Base-by-base conservation (phyloP, 2,329 filamentous ascomycete genomes). In the Penicillium sp. region DNA sequence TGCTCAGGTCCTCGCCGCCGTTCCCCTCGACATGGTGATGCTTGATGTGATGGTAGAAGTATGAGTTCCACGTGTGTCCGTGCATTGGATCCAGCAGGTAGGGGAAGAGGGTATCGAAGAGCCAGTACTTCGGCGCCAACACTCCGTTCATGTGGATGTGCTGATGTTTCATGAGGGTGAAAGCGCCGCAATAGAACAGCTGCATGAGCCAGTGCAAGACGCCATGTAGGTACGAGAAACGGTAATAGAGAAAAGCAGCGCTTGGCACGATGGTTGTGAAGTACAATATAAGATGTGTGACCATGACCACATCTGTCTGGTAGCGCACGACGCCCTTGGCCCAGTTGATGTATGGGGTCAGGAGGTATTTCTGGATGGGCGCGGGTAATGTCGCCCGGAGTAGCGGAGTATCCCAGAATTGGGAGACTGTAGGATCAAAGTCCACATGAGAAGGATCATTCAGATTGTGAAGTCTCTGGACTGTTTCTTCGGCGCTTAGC, bases 21-120 rank as follows among this genome's bases (percentile, higher is more conserved):
- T 92, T 92, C 54, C 82, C 85, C 70, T 91, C 88, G 47, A 91
- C 83, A 57, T 92, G 88, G 64, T 92, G 88, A 63, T 90, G 87
- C 74, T 92, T 92, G 64, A 91, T 86, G 62, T 92, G 88, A 64
- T 92, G 88, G 64, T 89, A 91, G 66, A 80, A 92, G 71, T 92
- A 92, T 2, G 84, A 85, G 70, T 92, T 89, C 86, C 87, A 90
- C 0, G 87, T 90, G 63, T 92, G 88, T 10, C 88, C 88, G 80
- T 89, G 86, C 49, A 92, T 70, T 0, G 87, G 87, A 58, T 90
- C 86, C 10, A 82, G 74, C 34, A 91, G 67, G 64, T 89, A 92
- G 0, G 88, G 88, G 58, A 90, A 91, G 1, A 77, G 44, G 5
- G 69, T 64, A 62, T 92, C 88, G 50, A 91, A 68, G 27, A 77